phyloP scores from a whole-genome alignment of 176 grass and related monocot genomes.

The Poa annua region DNA sequence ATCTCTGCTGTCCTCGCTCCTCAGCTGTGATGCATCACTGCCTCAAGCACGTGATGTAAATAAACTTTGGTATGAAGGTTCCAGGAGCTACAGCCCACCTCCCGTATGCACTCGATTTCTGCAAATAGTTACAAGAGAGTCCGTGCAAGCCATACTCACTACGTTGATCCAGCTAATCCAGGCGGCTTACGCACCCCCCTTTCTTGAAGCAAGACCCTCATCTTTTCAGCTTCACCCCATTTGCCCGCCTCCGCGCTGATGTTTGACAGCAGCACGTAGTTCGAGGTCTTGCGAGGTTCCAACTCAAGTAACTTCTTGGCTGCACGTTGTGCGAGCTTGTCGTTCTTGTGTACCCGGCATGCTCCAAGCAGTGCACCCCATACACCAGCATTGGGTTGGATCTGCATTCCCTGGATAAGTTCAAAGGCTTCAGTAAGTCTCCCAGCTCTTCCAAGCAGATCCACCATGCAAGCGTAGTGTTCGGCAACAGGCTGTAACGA shows the following conservation, averaged over 20 bases:
- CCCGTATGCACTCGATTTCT: too few relatives aligned
- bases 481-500: constrained; percentile 53
- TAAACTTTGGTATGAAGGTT: neutral
- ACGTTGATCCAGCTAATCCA: constrained; percentile 54
- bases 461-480: constrained; percentile 67
- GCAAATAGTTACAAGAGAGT: constrained; percentile 28
- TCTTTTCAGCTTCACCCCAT: constrained; percentile 66
- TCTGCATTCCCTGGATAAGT: constrained; percentile 59
- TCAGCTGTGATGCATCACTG: neutral
- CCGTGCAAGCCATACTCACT: constrained; percentile 25
- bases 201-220: constrained; percentile 57
- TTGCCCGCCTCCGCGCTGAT: constrained; percentile 56
- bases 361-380: constrained; percentile 73
- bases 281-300: constrained; percentile 63
- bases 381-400: constrained; percentile 48
- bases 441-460: constrained; percentile 65
- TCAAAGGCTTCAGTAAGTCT: constrained; percentile 51
- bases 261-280: constrained; percentile 65
- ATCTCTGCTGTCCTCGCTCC: neutral
- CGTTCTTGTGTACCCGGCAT: constrained; percentile 59
- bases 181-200: constrained; percentile 52
- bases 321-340: constrained; percentile 47
- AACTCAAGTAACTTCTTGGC: constrained; percentile 53
- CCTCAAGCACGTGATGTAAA: neutral
- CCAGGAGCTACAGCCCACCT: neutral